Percentiles rank a stretch among this genome's conserved stretches.
phyloP scores from a whole-genome alignment of 2,329 filamentous ascomycete genomes.

The Juglanconis oblonga region DNA sequence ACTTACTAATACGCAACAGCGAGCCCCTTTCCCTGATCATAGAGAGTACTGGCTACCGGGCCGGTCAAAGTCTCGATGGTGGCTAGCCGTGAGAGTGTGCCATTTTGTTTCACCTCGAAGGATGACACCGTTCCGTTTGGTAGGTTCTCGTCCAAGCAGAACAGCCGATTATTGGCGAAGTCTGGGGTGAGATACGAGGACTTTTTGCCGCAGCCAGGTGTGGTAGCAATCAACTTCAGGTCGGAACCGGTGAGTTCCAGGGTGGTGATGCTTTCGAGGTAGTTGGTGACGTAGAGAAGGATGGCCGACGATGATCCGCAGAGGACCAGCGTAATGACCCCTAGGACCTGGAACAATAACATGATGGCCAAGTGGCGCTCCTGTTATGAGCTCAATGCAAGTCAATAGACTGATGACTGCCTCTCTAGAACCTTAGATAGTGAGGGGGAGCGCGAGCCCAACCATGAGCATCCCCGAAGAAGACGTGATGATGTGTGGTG shows the following conservation, averaged over 20 bases:
- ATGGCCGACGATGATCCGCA: conserved; percentile 32
- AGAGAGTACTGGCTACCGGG: conserved; percentile 2
- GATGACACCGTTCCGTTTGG: conserved; percentile 48
- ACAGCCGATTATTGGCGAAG: conserved; percentile 45
- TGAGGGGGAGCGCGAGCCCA: not conserved
- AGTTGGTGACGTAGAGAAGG: conserved; percentile 47
- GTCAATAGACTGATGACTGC: not conserved
- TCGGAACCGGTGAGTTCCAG: conserved; percentile 37
- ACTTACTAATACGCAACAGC: conserved; percentile 2
- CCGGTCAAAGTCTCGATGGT: conserved; percentile 26
- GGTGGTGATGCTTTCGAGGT: conserved; percentile 46
- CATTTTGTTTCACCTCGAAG: conserved; percentile 35
- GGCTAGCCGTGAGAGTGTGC: conserved; percentile 36
- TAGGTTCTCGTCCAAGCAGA: conserved; percentile 58
- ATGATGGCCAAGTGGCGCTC: not conserved
- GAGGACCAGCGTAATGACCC: conserved; percentile 20
- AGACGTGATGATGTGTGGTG: not conserved
- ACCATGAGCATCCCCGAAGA: not conserved
- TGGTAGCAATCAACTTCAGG: conserved; percentile 41
- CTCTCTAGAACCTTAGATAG: not conserved
- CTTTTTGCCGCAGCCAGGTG: conserved; percentile 47
- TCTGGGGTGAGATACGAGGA: conserved; percentile 62
- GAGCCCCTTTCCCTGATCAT: not conserved
- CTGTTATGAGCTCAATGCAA: not conserved
- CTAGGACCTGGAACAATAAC: not conserved